phyloP scores from a whole-genome alignment of 768 basidiomycete genomes.

The Favolaschia claudopus region DNA sequence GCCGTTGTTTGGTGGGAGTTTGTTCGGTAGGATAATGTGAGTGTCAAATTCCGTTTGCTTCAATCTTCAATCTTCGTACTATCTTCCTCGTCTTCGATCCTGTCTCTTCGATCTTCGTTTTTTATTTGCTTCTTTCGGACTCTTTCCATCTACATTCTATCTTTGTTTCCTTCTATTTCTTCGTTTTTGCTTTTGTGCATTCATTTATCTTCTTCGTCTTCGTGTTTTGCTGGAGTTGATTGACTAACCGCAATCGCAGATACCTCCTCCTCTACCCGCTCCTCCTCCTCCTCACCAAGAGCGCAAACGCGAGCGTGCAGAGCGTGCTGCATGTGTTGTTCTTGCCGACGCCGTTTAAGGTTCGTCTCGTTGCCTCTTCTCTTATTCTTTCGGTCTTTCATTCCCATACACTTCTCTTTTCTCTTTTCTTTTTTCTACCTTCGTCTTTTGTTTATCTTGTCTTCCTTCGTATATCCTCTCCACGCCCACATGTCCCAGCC shows the following conservation, averaged over 20 bases:
- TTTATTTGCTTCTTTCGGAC: constrained; percentile 42
- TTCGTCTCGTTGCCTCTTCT: constrained; percentile 36
- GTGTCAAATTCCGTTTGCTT: constrained; percentile 58
- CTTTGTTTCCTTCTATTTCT: too few relatives aligned
- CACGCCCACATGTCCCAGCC: too few relatives aligned
- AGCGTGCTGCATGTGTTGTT: constrained; percentile 83
- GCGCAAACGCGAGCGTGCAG: constrained; percentile 69
- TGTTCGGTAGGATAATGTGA: constrained; percentile 46
- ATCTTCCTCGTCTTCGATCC: too few relatives aligned
- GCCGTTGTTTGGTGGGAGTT: constrained; percentile 58
- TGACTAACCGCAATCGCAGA: constrained; percentile 51
- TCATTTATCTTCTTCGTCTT: too few relatives aligned
- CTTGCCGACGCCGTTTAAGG: constrained; percentile 81
- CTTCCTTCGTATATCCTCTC: too few relatives aligned
- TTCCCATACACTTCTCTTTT: too few relatives aligned
- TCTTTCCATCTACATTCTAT: neutral
- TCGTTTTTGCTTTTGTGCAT: too few relatives aligned
- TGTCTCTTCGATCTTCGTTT: too few relatives aligned
- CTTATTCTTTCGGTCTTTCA: too few relatives aligned
- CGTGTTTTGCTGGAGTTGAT: neutral
- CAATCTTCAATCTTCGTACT: too few relatives aligned
- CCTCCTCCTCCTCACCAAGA: constrained; percentile 74
- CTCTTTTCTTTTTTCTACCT: too few relatives aligned
- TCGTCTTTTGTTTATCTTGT: too few relatives aligned
- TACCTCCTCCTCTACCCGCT: constrained; percentile 75